Evolutionary conservation across 2,329 filamentous ascomycete genomes (phyloP), one percentile per base, ranked within the genome.

Genomic region (Scleromitrula shiraiana): DNA sequence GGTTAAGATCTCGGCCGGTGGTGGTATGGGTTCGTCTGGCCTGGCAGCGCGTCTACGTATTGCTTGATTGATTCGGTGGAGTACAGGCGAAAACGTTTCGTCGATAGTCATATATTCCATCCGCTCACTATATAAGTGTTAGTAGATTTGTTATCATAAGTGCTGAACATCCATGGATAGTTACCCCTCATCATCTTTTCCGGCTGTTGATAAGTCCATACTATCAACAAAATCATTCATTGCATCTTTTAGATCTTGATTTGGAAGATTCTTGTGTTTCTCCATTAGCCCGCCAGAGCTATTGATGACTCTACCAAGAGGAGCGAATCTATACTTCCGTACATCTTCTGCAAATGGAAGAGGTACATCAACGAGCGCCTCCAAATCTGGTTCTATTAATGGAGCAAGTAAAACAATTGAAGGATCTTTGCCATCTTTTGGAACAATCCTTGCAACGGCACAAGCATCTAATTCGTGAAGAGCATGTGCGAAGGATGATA

Each of bases 271-370:
- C 29, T 88, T 83, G 56, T 98, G 90, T 58, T 91, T 82, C 9
- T 78, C 86, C 41, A 96, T 70, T 7, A 78, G 76, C 54, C 87
- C 85, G 1, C 91, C 91, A 9, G 82, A 88, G n/a, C 94, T 76
- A 0, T 90, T 96, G 51, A 95, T 70, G 23, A 97, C 84, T 53
- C 80, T 85, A 63, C 95, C 90, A 9, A 98, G 70, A 0, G 91
- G 88, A 5, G 93, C 89, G 56, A 98, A 98, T 50, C 82, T 84
- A 64, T 96, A 97, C n/a, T 76, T 76, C 29, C 93, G 80, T 40
- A 96, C 74, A 62, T 98, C 93, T 69, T 98, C 93, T 2, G 88
- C 83, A 60, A 96, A 98, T 0, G 93, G 93, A 5, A 97, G 72
- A 29, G 93, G 88, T 1, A 94, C 77, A 62, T 98, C 93, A 53